Conservation (phyloP, 1,139 yeast species). For the Taphrina pruni region DNA sequence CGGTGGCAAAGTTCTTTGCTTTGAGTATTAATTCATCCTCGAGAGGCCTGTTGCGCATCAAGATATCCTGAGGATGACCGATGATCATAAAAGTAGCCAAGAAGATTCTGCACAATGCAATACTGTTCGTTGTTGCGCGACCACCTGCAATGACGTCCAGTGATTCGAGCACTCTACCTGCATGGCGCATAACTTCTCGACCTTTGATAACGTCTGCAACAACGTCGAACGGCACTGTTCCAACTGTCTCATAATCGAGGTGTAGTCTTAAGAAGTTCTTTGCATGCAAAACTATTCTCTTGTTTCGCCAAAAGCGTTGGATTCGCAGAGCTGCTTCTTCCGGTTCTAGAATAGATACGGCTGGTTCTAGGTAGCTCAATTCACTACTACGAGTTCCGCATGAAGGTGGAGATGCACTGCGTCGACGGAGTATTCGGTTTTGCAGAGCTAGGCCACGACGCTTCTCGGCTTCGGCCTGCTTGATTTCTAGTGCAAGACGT, state of each 20-base stretch:
- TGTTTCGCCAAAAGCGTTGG: constrained; percentile 16
- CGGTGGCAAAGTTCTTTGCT: constrained; percentile 12
- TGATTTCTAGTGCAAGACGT: constrained; percentile 26
- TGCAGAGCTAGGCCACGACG: constrained; percentile 13
- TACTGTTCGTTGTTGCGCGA: neutral
- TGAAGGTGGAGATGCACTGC: constrained; percentile 26
- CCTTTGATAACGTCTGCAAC: constrained; percentile 25
- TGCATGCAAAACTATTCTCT: neutral
- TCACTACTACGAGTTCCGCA: neutral
- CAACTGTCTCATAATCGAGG: constrained; percentile 17
- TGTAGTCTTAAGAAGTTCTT: constrained; percentile 11
- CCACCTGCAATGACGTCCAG: neutral
- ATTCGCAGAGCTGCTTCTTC: neutral
- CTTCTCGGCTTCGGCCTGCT: constrained; percentile 33
- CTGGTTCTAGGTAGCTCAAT: neutral
- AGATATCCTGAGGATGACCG: constrained; percentile 28
- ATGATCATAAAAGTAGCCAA: constrained; percentile 28
- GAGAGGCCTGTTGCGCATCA: constrained; percentile 10
- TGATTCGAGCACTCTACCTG: neutral
- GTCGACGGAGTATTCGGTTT: constrained; percentile 10
- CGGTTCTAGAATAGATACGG: neutral
- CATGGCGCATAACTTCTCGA: constrained; percentile 2
- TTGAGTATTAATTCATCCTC: constrained; percentile 9
- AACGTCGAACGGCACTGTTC: constrained; percentile 24
- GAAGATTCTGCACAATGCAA: constrained; percentile 20